Evolutionary conservation across 768 basidiomycete genomes (phyloP).

Genomic region (Leccinum ochraceum): DNA sequence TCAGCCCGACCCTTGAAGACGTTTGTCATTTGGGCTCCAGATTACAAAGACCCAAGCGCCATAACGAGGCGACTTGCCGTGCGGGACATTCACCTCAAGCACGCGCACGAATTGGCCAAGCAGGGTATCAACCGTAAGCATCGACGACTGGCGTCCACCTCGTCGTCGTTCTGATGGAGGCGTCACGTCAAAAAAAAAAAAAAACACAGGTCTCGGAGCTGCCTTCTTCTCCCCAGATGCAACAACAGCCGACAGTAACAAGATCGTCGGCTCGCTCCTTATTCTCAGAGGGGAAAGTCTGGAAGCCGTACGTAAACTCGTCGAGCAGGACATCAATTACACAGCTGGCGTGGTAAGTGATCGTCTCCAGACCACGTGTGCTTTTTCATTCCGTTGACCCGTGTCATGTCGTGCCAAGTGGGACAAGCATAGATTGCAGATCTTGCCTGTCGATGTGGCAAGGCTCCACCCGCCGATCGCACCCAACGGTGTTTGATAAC

Average conservation of each 20-base stretch:
- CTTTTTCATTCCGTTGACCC: not conserved
- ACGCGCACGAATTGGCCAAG: slow-evolving; percentile 36
- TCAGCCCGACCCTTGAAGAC: slow-evolving; percentile 15
- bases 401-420: slow-evolving; percentile 39
- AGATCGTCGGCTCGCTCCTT: slow-evolving; percentile 58
- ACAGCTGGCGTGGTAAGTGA: slow-evolving; percentile 24
- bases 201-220: slow-evolving; percentile 50
- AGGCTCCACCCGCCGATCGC: slow-evolving; percentile 13
- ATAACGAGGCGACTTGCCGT: slow-evolving; percentile 54
- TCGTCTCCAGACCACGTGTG: not conserved
- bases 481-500: not conserved
- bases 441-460: slow-evolving; percentile 45
- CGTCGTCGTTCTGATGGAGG: slow-evolving; percentile 12
- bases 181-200: not conserved
- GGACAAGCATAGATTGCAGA: slow-evolving; percentile 55
- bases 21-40: slow-evolving; percentile 67
- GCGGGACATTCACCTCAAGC: slow-evolving; percentile 50
- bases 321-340: slow-evolving; percentile 28
- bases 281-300: slow-evolving; percentile 54
- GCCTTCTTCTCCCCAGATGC: slow-evolving; percentile 58
- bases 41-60: slow-evolving; percentile 57
- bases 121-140: slow-evolving; percentile 53
- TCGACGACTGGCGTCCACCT: too few species aligned
- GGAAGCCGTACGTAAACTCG: slow-evolving; percentile 38
- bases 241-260: slow-evolving; percentile 45